These are phyloP conservation scores for Eryngium alpinum DNA, from an alignment of 140 eudicot species.

Conservation along the genomic window DNA sequence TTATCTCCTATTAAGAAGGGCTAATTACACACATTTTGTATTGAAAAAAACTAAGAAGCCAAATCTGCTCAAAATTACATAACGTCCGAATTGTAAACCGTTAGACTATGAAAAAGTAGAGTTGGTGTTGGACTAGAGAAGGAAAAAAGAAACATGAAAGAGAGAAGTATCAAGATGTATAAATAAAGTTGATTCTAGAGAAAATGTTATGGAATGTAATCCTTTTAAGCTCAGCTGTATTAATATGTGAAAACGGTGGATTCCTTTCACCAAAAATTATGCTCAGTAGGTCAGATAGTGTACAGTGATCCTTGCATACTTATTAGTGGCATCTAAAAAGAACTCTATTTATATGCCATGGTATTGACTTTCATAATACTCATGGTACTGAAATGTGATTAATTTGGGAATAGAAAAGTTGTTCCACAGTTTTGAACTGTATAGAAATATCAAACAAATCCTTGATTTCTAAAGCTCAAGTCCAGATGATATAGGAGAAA, in stretches of 20 bases:
- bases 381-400: background rate
- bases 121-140: background rate
- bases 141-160: background rate
- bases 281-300: conserved; percentile 1
- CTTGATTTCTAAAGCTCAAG: background rate
- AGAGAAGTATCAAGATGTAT: background rate
- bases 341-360: background rate
- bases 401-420: background rate
- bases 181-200: background rate
- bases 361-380: background rate
- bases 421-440: background rate
- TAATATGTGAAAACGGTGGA: background rate
- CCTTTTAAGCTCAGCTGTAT: background rate
- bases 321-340: background rate
- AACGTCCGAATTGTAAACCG: background rate
- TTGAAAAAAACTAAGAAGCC: conserved; percentile 1
- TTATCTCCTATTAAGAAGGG: background rate
- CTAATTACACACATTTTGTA: background rate
- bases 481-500: background rate
- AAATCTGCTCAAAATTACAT: background rate
- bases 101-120: background rate
- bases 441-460: no score
- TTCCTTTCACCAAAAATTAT: background rate
- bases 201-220: conserved; percentile 2
- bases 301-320: background rate